Percentiles rank a stretch among this genome's conserved stretches.
These are phyloP conservation scores for Fusarium haematococcum DNA, from an alignment of 2,329 filamentous ascomycete genomes.

Conservation along the genomic window DNA sequence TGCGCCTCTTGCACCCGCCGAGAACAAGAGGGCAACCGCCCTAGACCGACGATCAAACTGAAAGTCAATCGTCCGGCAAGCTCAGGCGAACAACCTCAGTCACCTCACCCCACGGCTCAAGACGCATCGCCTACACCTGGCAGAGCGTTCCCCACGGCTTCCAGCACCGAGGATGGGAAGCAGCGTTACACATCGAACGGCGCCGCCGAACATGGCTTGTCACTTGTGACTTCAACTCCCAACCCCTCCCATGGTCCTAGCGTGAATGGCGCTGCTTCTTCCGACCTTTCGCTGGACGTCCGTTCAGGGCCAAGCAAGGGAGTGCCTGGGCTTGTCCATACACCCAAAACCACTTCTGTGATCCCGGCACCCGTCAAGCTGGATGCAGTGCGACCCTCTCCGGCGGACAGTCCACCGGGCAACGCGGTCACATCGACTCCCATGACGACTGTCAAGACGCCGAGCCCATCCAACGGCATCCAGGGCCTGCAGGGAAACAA, in stretches of 20 bases:
- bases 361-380: conserved; percentile 41
- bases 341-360: conserved; percentile 29
- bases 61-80: conserved; percentile 54
- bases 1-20: conserved; percentile 82
- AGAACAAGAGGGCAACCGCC: conserved; percentile 72
- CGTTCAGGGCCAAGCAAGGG: conserved; percentile 14
- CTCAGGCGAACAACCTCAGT: conserved; percentile 13
- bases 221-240: conserved; percentile 17
- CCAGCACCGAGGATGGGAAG: conserved; percentile 2
- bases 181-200: conserved; percentile 12
- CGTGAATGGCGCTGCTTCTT: conserved; percentile 24
- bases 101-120: conserved; percentile 16
- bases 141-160: background rate
- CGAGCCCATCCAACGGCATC: conserved; percentile 41
- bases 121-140: background rate
- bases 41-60: conserved; percentile 63
- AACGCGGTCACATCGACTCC: conserved; percentile 28
- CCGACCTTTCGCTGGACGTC: conserved; percentile 5
- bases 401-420: conserved; percentile 16
- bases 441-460: conserved; percentile 33
- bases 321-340: conserved; percentile 9
- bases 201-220: conserved; percentile 21
- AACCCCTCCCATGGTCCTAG: conserved; percentile 14
- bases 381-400: conserved; percentile 25
- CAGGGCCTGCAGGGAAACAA: conserved; percentile 39